Evolutionary conservation across 306 rosid genomes (phyloP).

Genomic region (Dalbergia oliveri): DNA sequence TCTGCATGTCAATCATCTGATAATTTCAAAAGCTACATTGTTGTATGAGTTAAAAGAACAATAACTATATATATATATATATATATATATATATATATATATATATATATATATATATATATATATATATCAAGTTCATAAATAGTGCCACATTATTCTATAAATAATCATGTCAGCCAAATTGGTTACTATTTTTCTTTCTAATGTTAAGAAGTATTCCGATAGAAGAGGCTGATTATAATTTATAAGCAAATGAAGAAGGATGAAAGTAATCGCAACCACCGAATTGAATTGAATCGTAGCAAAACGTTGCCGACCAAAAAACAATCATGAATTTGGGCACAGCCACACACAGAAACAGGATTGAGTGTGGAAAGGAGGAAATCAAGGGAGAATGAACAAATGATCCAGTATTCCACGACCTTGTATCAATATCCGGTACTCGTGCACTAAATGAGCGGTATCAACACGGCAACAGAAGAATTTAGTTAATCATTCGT

Average conservation of each 20-base stretch:
- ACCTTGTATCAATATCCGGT: conserved; percentile 3
- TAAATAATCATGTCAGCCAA: no score
- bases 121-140: no score
- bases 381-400: conserved; percentile 44
- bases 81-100: no score
- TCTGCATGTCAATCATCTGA: background rate
- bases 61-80: no score
- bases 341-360: conserved; percentile 30
- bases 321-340: conserved; percentile 29
- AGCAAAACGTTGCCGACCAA: background rate
- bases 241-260: background rate
- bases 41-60: no score
- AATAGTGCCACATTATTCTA: no score
- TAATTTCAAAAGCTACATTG: background rate
- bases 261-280: background rate
- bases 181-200: no score
- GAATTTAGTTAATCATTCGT: conserved; percentile 40
- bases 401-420: conserved; percentile 37
- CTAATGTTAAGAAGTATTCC: background rate
- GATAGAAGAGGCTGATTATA: background rate
- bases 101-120: no score
- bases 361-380: background rate
- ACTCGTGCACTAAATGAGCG: conserved; percentile 24
- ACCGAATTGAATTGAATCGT: conserved; percentile 35
- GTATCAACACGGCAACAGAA: conserved; percentile 28